A percentile compares a stretch with the other conserved stretches of the same genome.
These are phyloP conservation scores for Colletotrichum brevisporum DNA, from an alignment of 2,329 filamentous ascomycete genomes.

Conservation along the genomic window DNA sequence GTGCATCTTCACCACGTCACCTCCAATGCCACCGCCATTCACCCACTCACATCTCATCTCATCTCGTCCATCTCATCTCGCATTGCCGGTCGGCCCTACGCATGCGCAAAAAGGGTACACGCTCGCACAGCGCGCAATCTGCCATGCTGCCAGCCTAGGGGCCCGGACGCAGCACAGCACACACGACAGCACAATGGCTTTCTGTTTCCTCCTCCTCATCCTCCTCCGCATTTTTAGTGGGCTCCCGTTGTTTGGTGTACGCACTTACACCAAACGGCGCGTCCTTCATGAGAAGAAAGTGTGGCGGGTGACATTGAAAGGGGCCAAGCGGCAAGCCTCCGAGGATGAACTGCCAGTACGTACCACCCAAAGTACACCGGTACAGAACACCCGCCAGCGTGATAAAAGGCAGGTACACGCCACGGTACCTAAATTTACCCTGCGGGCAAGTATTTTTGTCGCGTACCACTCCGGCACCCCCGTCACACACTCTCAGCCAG, in stretches of 20 bases:
- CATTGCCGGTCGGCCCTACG: slow-evolving; percentile 18
- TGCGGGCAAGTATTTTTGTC: background rate
- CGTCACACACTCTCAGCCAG: slow-evolving; percentile 29
- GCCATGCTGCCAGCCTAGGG: slow-evolving; percentile 16
- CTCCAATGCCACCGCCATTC: background rate
- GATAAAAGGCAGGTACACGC: no score
- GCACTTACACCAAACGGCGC: background rate
- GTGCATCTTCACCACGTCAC: background rate
- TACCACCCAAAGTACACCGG: background rate
- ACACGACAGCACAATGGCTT: background rate
- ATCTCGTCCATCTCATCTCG: slow-evolving; percentile 19
- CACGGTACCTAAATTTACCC: no score
- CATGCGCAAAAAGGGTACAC: slow-evolving; percentile 5
- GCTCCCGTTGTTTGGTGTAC: slow-evolving; percentile 32
- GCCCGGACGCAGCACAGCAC: background rate
- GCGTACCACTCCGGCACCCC: slow-evolving; percentile 13
- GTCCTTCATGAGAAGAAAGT: background rate
- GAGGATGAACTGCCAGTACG: background rate
- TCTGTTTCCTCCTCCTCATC: slow-evolving; percentile 8
- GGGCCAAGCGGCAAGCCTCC: slow-evolving; percentile 25
- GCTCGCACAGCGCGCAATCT: slow-evolving; percentile 18
- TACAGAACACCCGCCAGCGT: background rate
- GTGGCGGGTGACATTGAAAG: slow-evolving; percentile 17
- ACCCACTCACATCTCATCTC: slow-evolving; percentile 16
- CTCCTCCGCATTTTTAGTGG: slow-evolving; percentile 25